phyloP scores from a whole-genome alignment of 2,329 filamentous ascomycete species.

The Claviceps sorghi region DNA sequence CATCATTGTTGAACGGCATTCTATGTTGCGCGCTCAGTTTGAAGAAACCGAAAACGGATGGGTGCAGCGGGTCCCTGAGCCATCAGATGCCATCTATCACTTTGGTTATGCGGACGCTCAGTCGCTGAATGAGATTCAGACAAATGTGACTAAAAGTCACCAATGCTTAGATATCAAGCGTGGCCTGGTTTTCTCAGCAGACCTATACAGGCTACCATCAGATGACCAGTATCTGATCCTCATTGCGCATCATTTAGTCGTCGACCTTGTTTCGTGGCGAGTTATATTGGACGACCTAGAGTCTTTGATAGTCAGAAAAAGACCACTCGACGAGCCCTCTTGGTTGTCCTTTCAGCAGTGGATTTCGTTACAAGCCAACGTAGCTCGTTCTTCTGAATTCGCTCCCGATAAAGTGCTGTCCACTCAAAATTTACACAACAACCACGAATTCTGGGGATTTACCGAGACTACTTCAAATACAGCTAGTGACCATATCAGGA shows the following conservation, averaged over 20 bases:
- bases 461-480: not conserved
- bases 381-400: constrained; percentile 7
- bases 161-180: constrained; percentile 1
- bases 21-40: constrained; percentile 8
- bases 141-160: not conserved
- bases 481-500: constrained; percentile 1
- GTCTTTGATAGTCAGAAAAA: constrained; percentile 15
- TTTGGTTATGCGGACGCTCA: not conserved
- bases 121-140: not conserved
- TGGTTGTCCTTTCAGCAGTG: constrained; percentile 20
- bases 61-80: constrained; percentile 1
- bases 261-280: constrained; percentile 33
- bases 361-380: constrained; percentile 19
- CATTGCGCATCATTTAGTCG: constrained; percentile 22
- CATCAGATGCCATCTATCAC: not conserved
- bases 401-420: not conserved
- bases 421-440: not conserved
- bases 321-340: constrained; percentile 3
- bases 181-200: constrained; percentile 7
- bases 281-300: constrained; percentile 29
- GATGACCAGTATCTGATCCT: constrained; percentile 16
- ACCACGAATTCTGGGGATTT: constrained; percentile 2
- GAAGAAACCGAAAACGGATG: not conserved
- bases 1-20: constrained; percentile 3
- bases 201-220: not conserved